phyloP scores from a whole-genome alignment of 768 basidiomycete species.

The Xerocomellus dryophilus region DNA sequence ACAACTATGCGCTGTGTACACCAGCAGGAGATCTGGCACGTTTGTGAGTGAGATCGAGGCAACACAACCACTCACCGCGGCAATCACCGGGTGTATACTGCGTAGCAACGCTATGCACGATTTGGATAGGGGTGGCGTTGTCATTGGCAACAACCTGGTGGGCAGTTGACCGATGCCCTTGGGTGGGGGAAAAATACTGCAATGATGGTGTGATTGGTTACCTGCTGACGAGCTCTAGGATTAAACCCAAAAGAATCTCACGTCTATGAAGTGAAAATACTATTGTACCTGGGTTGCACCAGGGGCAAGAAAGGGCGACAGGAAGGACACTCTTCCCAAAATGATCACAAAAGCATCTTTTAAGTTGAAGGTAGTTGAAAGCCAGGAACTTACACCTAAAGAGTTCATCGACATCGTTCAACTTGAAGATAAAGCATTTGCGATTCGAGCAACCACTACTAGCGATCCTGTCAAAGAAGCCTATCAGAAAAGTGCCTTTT shows the following conservation, averaged over 20 bases:
- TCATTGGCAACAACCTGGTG: conserved; percentile 10
- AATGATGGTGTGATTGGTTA: conserved; percentile 1
- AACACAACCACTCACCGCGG: conserved; percentile 1
- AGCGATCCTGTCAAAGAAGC: not conserved
- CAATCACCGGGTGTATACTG: conserved; percentile 9
- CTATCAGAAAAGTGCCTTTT: not conserved
- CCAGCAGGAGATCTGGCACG: not conserved
- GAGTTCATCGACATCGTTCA: too few species aligned
- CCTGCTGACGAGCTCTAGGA: not conserved
- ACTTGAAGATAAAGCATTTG: not conserved
- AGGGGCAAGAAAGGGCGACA: not conserved
- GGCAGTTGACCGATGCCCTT: not conserved
- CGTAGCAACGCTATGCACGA: not conserved
- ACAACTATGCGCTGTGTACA: not conserved
- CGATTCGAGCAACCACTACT: not conserved
- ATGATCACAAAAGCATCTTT: not conserved
- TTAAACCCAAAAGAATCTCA: conserved; percentile 2
- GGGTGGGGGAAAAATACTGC: not conserved
- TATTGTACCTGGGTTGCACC: not conserved
- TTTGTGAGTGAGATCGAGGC: conserved; percentile 6
- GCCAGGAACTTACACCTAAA: not conserved
- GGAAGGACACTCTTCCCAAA: not conserved
- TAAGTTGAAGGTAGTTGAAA: not conserved
- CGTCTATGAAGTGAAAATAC: not conserved
- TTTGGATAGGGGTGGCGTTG: conserved; percentile 3